phyloP scores from a whole-genome alignment of 768 basidiomycete species.

The Rhizopogon rudus region DNA sequence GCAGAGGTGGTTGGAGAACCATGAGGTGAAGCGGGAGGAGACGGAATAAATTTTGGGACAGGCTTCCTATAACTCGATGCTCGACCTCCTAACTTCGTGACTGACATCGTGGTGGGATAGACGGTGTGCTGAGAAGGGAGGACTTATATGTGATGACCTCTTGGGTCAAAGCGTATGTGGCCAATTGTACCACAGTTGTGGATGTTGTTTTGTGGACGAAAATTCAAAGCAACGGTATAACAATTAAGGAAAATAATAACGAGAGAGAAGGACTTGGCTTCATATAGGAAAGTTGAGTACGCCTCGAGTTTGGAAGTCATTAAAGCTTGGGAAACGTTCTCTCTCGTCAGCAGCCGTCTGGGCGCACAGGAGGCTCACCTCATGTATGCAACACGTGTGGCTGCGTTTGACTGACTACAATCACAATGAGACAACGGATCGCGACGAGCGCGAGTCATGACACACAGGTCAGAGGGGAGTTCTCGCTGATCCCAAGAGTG shows the following conservation, averaged over 20 bases:
- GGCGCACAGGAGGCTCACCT: slow-evolving; percentile 30
- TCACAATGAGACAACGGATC: slow-evolving; percentile 29
- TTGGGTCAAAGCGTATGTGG: not conserved
- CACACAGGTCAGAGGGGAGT: slow-evolving; percentile 14
- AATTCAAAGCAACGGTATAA: slow-evolving; percentile 23
- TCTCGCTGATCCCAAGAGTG: not conserved
- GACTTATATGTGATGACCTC: not conserved
- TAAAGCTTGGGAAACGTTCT: slow-evolving; percentile 20
- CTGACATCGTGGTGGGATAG: slow-evolving; percentile 15
- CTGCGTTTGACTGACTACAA: slow-evolving; percentile 22
- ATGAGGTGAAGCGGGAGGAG: slow-evolving; percentile 43
- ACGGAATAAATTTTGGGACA: slow-evolving; percentile 61
- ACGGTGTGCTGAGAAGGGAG: not conserved
- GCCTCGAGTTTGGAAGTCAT: slow-evolving; percentile 29
- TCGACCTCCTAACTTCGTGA: slow-evolving; percentile 23
- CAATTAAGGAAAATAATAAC: slow-evolving; percentile 14
- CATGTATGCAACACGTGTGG: slow-evolving; percentile 31
- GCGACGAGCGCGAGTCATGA: slow-evolving; percentile 25
- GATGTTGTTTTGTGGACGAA: slow-evolving; percentile 21
- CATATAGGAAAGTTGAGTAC: slow-evolving; percentile 26
- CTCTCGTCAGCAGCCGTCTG: slow-evolving; percentile 32
- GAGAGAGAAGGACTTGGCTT: slow-evolving; percentile 20
- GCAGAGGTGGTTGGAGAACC: slow-evolving; percentile 30
- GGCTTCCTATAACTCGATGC: slow-evolving; percentile 69
- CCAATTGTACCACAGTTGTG: not conserved